Evolutionary conservation across 768 basidiomycete genomes (phyloP), one percentile per base, ranked within the genome.

Genomic region (Trametes elegans): DNA sequence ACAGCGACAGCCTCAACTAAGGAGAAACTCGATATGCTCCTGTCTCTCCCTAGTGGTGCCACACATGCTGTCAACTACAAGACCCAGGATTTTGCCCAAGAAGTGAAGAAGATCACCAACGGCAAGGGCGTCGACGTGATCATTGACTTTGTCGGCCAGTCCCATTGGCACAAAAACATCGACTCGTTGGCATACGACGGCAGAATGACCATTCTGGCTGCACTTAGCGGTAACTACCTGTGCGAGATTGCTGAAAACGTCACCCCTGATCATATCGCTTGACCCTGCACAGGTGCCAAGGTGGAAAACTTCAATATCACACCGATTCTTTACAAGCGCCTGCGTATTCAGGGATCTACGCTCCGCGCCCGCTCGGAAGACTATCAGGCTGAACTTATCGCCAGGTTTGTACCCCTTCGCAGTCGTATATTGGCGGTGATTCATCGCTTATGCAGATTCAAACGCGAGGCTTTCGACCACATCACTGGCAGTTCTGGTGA

Each of bases 261-360:
- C 39, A 21, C 10, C 3, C 11, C 26, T 21, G n/a, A 7, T 14
- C 6, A 43, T 11, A 32, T n/a, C 19, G 38, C 18, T 52, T 39
- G 28, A 19, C n/a, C 11, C 23, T 43, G 7, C 53, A 49, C 64
- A 88, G 88, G 87, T 39, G 64, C 69, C 27, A 71, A 75, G 16
- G 77, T 85, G 14, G 68, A 78, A 13, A 72, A 71, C 13, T 72
- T 83, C 53, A 78, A 87, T 67, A 72, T 97, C 41, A 63, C 63
- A 5, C 85, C 84, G 9, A 80, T 97, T 49, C 73, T 96, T 53
- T 84, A 76, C 70, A 98, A 95, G 73, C 84, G 93, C 16, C 81
- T 97, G 46, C 84, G 85, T 23, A 86, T 98, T 46, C 86, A 93
- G 70, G 93, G 94, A 19, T 90, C 91, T 19, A 96, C 93, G 2